Evolutionary conservation across 2,329 filamentous ascomycete species (phyloP).

Genomic region (Arthroderma uncinatum): DNA sequence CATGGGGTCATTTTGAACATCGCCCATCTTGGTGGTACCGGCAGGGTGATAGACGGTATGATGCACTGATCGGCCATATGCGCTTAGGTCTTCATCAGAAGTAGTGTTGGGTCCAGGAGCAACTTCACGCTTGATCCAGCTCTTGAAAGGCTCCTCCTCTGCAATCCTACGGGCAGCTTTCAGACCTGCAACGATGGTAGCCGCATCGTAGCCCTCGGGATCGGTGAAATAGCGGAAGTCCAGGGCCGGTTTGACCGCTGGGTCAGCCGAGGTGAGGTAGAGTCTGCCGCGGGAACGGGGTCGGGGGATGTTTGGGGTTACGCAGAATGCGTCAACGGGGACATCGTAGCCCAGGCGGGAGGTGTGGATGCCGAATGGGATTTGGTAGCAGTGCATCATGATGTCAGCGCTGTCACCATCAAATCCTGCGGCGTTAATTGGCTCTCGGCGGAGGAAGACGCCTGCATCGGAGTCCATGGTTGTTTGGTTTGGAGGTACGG

Average conservation of each 20-base stretch:
- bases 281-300: constrained; percentile 66
- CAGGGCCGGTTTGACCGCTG: constrained; percentile 65
- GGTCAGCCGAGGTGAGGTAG: constrained; percentile 66
- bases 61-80: constrained; percentile 69
- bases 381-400: constrained; percentile 98
- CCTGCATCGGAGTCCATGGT: constrained; percentile 87
- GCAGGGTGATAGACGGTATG: constrained; percentile 88
- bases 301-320: constrained; percentile 83
- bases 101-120: constrained; percentile 63
- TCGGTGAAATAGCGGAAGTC: constrained; percentile 89
- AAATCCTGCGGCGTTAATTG: constrained; percentile 53
- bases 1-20: constrained; percentile 53
- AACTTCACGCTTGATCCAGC: constrained; percentile 73
- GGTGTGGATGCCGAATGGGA: constrained; percentile 83
- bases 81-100: constrained; percentile 66
- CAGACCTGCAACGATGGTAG: constrained; percentile 66
- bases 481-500: constrained; percentile 66
- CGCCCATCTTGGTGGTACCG: constrained; percentile 84
- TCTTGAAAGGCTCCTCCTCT: constrained; percentile 62
- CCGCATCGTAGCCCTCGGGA: constrained; percentile 71
- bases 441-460: constrained; percentile 73
- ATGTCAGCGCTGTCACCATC: constrained; percentile 72
- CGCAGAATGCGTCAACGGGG: constrained; percentile 72
- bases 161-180: constrained; percentile 67
- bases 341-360: constrained; percentile 62